Evolutionary conservation across 257 asterid species (phyloP), one percentile per base, ranked within the genome.

Genomic region (Galeopsis tetrahit): DNA sequence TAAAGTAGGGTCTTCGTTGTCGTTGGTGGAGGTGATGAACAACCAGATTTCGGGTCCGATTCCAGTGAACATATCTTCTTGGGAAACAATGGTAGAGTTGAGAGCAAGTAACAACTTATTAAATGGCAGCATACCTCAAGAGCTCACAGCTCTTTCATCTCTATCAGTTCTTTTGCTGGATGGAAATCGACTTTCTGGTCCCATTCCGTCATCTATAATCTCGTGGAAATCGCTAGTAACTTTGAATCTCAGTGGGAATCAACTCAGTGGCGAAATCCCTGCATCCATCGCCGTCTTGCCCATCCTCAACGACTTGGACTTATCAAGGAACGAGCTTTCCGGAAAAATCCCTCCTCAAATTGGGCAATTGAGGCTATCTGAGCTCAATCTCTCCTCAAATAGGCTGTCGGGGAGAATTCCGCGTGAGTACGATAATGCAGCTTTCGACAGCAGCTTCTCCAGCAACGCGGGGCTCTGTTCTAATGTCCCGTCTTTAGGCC

Each of bases 181-280:
- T 17, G 88, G 90, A 2, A 94, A 94, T 82, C 83, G 36, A 5
- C 79, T 91, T 36, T 85, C 88, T 1, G 97, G 97, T n/a, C 31
- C 40, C 31, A 68, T 94, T 32, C 97, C 98, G 2, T 69, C 86
- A 4, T 69, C 58, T 15, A 84, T 91, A 42, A 39, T 82, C 65
- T 91, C 97, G 6, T 94, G 99, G 99, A 76, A 55, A 57, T 74
- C 86, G 7, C 79, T 94, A 7, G 43, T 80, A 17, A 68, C 66
- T 52, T 71, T 94, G 72, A 74, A 75, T 71, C 83, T 85, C 40
- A 81, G 93, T n/a, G 53, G 86, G 49, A 94, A 94, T 77, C 87
- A 73, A 49, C 81, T 94, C 8, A 84, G 84, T 2, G 99, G 99
- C 3, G 80, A 72, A 75, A 94, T 94, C 63, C 99, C 99, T 4